These are phyloP conservation scores for Kentomonas sorsogonicus DNA, from an alignment of 208 protist genomes.

Conservation along the genomic window DNA sequence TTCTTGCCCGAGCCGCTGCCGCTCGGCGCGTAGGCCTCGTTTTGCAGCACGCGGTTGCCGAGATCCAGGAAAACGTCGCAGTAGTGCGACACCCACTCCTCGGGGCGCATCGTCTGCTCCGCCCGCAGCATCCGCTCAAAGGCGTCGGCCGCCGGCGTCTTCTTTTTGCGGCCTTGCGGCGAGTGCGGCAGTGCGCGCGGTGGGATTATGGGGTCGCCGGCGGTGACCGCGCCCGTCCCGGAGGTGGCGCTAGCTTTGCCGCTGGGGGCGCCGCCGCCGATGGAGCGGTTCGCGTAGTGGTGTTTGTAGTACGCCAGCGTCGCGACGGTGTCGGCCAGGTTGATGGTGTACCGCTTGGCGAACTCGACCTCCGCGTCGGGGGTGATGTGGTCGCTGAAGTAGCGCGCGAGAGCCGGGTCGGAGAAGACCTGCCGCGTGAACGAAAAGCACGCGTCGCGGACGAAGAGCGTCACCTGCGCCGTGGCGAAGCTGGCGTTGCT, in stretches of 20 bases:
- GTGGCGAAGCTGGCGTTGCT: constrained; percentile 45
- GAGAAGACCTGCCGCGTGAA: constrained; percentile 47
- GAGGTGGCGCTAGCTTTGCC: not conserved
- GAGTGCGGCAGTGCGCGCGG: constrained; percentile 44
- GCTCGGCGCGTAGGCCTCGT: constrained; percentile 39
- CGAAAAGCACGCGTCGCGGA: constrained; percentile 75
- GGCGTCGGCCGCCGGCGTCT: constrained; percentile 34
- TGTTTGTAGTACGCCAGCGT: constrained; percentile 74
- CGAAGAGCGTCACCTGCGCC: constrained; percentile 83
- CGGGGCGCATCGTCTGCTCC: constrained; percentile 77
- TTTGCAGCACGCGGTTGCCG: constrained; percentile 66
- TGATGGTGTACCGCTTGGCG: constrained; percentile 65
- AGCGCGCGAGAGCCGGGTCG: constrained; percentile 35
- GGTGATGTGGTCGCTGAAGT: constrained; percentile 43
- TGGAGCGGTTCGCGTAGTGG: constrained; percentile 31
- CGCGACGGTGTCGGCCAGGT: constrained; percentile 74
- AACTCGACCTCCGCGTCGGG: constrained; percentile 20
- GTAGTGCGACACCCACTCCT: constrained; percentile 88
- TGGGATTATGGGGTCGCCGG: constrained; percentile 41
- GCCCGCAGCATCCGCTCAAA: constrained; percentile 64
- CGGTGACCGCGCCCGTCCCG: not conserved
- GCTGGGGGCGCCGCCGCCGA: not conserved
- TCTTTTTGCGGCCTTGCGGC: constrained; percentile 32
- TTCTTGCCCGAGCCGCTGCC: constrained; percentile 26
- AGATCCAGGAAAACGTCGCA: constrained; percentile 79